These are phyloP conservation scores for Blumeria hordei DNA, from an alignment of 2,329 filamentous ascomycete species.

Conservation along the genomic window DNA sequence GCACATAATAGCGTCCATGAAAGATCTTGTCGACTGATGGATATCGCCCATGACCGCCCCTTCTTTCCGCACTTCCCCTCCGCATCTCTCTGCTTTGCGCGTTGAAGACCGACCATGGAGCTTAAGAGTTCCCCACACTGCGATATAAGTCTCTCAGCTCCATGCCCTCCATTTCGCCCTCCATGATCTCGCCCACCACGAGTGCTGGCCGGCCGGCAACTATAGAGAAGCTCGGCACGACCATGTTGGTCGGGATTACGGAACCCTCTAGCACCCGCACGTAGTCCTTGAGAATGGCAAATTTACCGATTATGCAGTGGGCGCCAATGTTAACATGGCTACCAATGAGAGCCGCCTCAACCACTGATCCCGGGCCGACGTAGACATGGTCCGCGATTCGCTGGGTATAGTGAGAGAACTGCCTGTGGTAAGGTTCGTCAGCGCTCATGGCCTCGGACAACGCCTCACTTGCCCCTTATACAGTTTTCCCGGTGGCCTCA, in stretches of 20 bases:
- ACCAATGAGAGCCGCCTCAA: conserved; percentile 65
- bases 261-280: conserved; percentile 68
- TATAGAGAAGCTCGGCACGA: conserved; percentile 76
- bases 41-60: no score
- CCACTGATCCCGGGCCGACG: conserved; percentile 47
- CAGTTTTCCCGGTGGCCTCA: conserved; percentile 63
- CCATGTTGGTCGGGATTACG: conserved; percentile 68
- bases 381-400: conserved; percentile 91
- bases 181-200: conserved; percentile 59
- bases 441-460: neutral
- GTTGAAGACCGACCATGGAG: neutral
- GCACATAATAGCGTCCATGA: no score
- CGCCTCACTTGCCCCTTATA: conserved; percentile 36
- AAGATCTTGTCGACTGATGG: no score
- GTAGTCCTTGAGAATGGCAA: conserved; percentile 84
- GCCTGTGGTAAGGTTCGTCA: conserved; percentile 2
- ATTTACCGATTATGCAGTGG: conserved; percentile 55
- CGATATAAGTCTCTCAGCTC: conserved; percentile 41
- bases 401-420: conserved; percentile 64
- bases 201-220: conserved; percentile 65
- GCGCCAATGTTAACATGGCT: conserved; percentile 70
- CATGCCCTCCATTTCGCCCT: conserved; percentile 41
- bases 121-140: conserved; percentile 29
- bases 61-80: no score
- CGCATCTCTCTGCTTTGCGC: no score